A percentile compares a stretch with the other conserved stretches of the same genome.
These are phyloP conservation scores for Aspergillus puulaauensis DNA, from an alignment of 2,329 filamentous ascomycete species.

Conservation along the genomic window DNA sequence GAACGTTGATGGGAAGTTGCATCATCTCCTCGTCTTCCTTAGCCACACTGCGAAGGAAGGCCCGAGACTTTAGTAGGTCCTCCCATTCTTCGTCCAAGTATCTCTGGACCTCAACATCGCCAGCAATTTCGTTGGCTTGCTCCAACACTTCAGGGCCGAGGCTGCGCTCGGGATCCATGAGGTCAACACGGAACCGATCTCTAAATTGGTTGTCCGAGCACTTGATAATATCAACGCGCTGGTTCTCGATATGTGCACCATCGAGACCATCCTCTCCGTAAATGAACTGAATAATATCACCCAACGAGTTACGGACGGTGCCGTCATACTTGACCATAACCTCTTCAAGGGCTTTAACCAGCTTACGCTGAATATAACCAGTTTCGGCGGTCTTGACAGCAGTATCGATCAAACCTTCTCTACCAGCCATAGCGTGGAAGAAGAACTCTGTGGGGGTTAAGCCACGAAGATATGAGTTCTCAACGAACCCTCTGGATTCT, in stretches of 20 bases:
- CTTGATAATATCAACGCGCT: slow-evolving; percentile 81
- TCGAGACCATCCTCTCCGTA: slow-evolving; percentile 98
- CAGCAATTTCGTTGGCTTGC: slow-evolving; percentile 80
- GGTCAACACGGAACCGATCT: slow-evolving; percentile 78
- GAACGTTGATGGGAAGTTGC: slow-evolving; percentile 89
- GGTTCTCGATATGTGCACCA: slow-evolving; percentile 89
- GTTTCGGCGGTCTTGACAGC: slow-evolving; percentile 99
- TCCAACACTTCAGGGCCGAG: slow-evolving; percentile 73
- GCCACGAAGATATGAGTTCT: slow-evolving; percentile 96
- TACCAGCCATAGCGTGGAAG: slow-evolving; percentile 99
- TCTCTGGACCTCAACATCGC: slow-evolving; percentile 82
- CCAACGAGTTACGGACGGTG: slow-evolving; percentile 93
- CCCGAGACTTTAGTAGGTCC: slow-evolving; percentile 70
- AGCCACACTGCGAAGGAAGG: slow-evolving; percentile 69
- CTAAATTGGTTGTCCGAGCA: slow-evolving; percentile 77
- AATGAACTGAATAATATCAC: slow-evolving; percentile 94
- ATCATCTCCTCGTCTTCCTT: slow-evolving; percentile 79
- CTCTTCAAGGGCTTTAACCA: slow-evolving; percentile 97
- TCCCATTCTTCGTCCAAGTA: slow-evolving; percentile 89
- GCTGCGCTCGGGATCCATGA: slow-evolving; percentile 68
- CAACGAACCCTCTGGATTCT: slow-evolving; percentile 94
- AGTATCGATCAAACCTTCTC: slow-evolving; percentile 98
- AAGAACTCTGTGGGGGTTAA: slow-evolving; percentile 96
- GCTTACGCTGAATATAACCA: slow-evolving; percentile 96
- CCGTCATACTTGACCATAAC: slow-evolving; percentile 97